These are phyloP conservation scores for Xylaria intraflava DNA, from an alignment of 495 filamentous ascomycete genomes.

Conservation along the genomic window DNA sequence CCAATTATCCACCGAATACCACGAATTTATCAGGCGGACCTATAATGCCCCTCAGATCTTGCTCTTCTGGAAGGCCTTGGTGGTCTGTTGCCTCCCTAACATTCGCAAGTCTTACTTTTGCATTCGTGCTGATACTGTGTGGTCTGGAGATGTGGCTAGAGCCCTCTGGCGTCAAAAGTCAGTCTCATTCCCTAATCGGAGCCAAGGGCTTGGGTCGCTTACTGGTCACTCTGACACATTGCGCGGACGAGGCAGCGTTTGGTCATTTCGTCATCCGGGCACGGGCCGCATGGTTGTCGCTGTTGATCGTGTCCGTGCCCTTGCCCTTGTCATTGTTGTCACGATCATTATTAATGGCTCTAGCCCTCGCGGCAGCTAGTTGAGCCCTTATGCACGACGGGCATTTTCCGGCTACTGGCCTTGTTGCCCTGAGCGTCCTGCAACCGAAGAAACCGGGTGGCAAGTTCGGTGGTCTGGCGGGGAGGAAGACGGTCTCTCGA, in stretches of 20 bases:
- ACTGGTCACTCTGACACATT: not conserved
- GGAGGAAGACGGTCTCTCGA: constrained; percentile 14
- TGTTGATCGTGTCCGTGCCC: too few species aligned
- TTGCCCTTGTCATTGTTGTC: too few species aligned
- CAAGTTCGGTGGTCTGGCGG: constrained; percentile 6
- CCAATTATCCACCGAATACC: too few species aligned
- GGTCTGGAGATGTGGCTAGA: not conserved
- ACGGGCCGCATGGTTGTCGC: too few species aligned
- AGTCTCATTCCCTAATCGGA: not conserved
- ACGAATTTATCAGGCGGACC: too few species aligned
- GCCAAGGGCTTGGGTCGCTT: not conserved
- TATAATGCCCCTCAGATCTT: not conserved
- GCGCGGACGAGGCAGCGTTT: not conserved
- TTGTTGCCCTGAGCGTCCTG: constrained; percentile 8
- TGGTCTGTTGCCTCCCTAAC: not conserved
- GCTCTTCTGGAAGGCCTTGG: not conserved
- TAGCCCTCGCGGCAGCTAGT: constrained; percentile 1
- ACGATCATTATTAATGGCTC: too few species aligned
- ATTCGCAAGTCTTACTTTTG: not conserved
- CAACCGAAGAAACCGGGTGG: constrained; percentile 13
- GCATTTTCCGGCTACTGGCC: constrained; percentile 12
- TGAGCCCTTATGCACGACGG: not conserved
- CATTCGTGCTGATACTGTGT: not conserved
- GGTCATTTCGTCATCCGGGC: not conserved
- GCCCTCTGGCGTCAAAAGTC: not conserved